A percentile compares a stretch with the other conserved stretches of the same genome.
These are phyloP conservation scores for Pelargonium australe DNA, from an alignment of 441 rosid species.

Conservation along the genomic window DNA sequence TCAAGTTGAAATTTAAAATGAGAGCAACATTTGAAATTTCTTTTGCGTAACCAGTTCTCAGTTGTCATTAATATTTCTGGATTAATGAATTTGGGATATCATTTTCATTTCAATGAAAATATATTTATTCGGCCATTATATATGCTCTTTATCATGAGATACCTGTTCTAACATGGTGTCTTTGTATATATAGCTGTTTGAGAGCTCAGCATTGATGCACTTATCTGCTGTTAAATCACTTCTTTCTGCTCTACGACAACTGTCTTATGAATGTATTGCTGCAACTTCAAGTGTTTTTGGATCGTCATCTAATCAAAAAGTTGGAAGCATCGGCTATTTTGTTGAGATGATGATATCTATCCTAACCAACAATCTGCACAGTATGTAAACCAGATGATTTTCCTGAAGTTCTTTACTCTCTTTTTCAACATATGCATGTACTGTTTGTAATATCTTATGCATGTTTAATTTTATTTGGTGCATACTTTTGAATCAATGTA, in stretches of 20 bases:
- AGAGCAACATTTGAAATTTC: not conserved
- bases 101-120: constrained; percentile 1
- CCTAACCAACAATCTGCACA: constrained; percentile 92
- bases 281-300: constrained; percentile 67
- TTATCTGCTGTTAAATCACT: constrained; percentile 94
- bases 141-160: constrained; percentile 16
- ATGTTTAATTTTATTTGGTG: not conserved
- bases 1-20: not conserved
- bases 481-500: constrained; percentile 1
- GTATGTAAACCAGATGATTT: constrained; percentile 46
- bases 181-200: constrained; percentile 63
- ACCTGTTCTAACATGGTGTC: constrained; percentile 33
- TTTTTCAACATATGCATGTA: not conserved
- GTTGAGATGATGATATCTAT: constrained; percentile 96
- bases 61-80: not conserved
- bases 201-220: constrained; percentile 98
- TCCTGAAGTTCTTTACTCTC: constrained; percentile 16
- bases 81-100: not conserved
- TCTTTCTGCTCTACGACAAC: constrained; percentile 74
- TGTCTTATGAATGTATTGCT: constrained; percentile 83
- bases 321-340: constrained; percentile 79
- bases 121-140: not conserved
- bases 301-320: constrained; percentile 65
- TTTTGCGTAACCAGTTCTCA: not conserved
- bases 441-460: constrained; percentile 4